Evolutionary conservation across 2,329 filamentous ascomycete genomes (phyloP).

Genomic region (Exophiala sp.): DNA sequence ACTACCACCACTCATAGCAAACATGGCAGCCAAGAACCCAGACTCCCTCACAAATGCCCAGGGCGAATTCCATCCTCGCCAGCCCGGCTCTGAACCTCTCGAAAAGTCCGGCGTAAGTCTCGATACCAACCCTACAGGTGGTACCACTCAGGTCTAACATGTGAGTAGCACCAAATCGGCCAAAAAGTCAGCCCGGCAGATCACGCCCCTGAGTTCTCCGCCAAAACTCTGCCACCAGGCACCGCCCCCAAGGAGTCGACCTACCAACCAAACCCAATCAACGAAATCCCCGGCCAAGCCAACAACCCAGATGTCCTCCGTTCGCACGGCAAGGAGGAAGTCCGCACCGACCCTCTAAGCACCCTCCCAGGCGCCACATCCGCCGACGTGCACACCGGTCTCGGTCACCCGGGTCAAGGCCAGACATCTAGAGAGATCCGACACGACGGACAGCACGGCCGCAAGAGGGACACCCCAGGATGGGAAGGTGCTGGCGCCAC

Average conservation of each 20-base stretch:
- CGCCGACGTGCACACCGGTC: constrained; percentile 50
- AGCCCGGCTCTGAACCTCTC: constrained; percentile 52
- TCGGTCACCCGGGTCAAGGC: constrained; percentile 51
- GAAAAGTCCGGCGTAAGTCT: constrained; percentile 53
- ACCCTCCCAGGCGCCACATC: constrained; percentile 54
- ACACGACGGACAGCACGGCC: constrained; percentile 44
- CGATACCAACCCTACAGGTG: background rate
- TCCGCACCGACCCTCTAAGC: constrained; percentile 42
- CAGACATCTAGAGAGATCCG: constrained; percentile 47
- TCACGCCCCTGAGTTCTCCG: constrained; percentile 63
- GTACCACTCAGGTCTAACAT: constrained; percentile 1
- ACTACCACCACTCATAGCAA: too few species aligned
- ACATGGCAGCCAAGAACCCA: constrained; percentile 49
- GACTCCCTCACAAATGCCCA: constrained; percentile 52
- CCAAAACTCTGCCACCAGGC: constrained; percentile 59
- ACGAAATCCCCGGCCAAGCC: constrained; percentile 39
- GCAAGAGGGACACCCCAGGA: constrained; percentile 42
- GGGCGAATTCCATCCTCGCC: constrained; percentile 55
- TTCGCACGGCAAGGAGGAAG: constrained; percentile 39
- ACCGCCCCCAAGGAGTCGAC: constrained; percentile 56
- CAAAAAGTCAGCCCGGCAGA: constrained; percentile 52
- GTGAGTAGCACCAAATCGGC: constrained; percentile 61
- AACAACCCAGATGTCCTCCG: constrained; percentile 40
- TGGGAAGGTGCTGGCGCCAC: constrained; percentile 42
- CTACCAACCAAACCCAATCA: constrained; percentile 27